These are phyloP conservation scores for Xylaria sp. DNA, from an alignment of 2,329 filamentous ascomycete species.

Conservation along the genomic window DNA sequence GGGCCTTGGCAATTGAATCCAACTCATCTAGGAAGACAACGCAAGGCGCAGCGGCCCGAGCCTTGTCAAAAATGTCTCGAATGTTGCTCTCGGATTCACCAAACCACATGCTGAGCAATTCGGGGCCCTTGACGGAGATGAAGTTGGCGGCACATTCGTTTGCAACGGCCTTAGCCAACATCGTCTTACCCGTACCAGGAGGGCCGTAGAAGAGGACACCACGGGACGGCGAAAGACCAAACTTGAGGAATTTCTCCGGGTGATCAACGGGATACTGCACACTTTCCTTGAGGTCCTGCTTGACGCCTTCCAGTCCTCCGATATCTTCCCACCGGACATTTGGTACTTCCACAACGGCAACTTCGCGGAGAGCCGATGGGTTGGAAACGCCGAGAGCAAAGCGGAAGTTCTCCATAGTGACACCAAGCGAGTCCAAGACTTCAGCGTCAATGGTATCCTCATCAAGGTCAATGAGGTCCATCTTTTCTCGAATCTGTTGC, in stretches of 20 bases:
- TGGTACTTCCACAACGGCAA: conserved; percentile 98
- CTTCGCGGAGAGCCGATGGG: conserved; percentile 97
- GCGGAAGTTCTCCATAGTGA: conserved; percentile 99
- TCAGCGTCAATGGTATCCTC: conserved; percentile 99
- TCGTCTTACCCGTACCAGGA: conserved; percentile 99
- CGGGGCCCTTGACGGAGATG: conserved; percentile 98
- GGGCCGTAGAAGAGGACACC: conserved; percentile 99
- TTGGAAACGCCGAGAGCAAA: conserved; percentile 98
- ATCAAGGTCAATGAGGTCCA: conserved; percentile 98
- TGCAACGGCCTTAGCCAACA: conserved; percentile 98
- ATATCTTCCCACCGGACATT: conserved; percentile 99
- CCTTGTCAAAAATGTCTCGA: conserved; percentile 99
- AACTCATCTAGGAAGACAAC: conserved; percentile 99
- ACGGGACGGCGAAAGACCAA: conserved; percentile 95
- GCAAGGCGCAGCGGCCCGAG: conserved; percentile 95
- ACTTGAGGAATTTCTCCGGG: conserved; percentile 99
- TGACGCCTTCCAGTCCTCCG: conserved; percentile 97
- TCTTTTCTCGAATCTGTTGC: conserved; percentile 99
- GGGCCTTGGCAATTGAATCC: conserved; percentile 99
- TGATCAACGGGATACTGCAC: conserved; percentile 99
- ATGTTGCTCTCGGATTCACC: conserved; percentile 99
- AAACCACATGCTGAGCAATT: conserved; percentile 99
- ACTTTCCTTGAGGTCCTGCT: conserved; percentile 98
- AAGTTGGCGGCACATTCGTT: conserved; percentile 99
- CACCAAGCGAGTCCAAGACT: conserved; percentile 96